Base-by-base conservation (phyloP, 2,329 filamentous ascomycete species). In the Hypoxylon sp. region DNA sequence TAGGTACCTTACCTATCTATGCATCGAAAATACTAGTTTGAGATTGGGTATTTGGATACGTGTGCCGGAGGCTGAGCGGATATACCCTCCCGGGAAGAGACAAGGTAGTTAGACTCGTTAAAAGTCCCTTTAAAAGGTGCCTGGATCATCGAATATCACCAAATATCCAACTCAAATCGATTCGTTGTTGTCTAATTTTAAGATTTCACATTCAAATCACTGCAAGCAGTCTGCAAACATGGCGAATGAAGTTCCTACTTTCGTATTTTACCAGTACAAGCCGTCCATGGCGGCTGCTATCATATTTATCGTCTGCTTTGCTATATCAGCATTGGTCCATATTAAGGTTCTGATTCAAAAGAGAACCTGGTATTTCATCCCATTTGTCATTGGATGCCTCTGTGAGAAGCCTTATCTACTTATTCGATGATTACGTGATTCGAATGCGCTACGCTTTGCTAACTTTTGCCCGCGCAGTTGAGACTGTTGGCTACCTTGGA, bases 401-500 rank as follows among this genome's bases (percentile, higher is more conserved):
- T 85, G 84, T 86, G 78, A 74, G 78, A 76, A 55, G 13, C 14
- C 35, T 35, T 17, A 14, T 46, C 19, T 31, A 8, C n/a, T n/a
- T n/a, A 22, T 1, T 19, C n/a, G 8, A 31, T 22, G 47, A 8
- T 14, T 9, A 17, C 5, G 2, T 22, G 14, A 24, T 10, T 37
- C 14, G 47, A 19, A 26, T 5, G 29, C 31, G 13, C 24, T 22
- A 47, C 52, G 8, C 5, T 29, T 4, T 11, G 13, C 26, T 60
- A 52, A 56, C 29, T 39, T 5, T 47, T 14, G 26, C 26, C 19
- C 3, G 4, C 31, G 9, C 22, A 86, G 84, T 87, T 73, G 84
- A 88, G 71, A 75, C 78, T 0, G 78, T 88, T 19, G 87, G 86
- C 14, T 88, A 88, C 71, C 74, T 85, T 42, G 84, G 82, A 11